Conservation (phyloP, 176 grass and related monocot genomes). For the Carex kokanica region DNA sequence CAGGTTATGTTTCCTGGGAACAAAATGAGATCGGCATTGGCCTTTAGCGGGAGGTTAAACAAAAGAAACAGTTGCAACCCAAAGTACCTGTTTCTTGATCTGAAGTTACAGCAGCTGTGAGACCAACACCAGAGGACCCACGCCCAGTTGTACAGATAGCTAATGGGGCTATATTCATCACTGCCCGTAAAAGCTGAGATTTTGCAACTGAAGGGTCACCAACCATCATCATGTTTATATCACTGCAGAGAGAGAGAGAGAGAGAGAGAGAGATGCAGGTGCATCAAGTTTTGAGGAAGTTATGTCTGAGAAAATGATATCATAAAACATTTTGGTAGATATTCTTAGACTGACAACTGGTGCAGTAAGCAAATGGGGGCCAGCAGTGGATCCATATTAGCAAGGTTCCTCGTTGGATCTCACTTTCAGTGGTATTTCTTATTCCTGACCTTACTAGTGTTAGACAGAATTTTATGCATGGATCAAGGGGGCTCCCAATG, state of each 20-base stretch:
- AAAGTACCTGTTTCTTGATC: constrained; percentile 91
- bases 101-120: constrained; percentile 91
- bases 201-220: constrained; percentile 98
- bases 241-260: constrained; percentile 44
- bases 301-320: not conserved
- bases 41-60: not conserved
- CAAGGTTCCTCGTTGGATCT: not conserved
- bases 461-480: not conserved
- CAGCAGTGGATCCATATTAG: not conserved
- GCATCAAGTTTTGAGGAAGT: not conserved
- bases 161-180: constrained; percentile 93
- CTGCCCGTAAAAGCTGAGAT: constrained; percentile 87
- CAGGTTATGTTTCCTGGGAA: not conserved
- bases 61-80: not conserved
- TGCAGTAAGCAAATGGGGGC: constrained; percentile 4
- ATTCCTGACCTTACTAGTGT: not conserved
- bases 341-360: not conserved
- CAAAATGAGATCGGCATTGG: not conserved
- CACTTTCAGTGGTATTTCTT: not conserved
- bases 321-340: not conserved
- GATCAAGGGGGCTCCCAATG: not conserved
- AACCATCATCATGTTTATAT: constrained; percentile 99
- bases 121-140: constrained; percentile 96
- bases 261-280: not conserved
- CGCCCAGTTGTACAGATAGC: constrained; percentile 95